phyloP scores from a whole-genome alignment of 176 grass and related monocot genomes.

The Puya raimondii region DNA sequence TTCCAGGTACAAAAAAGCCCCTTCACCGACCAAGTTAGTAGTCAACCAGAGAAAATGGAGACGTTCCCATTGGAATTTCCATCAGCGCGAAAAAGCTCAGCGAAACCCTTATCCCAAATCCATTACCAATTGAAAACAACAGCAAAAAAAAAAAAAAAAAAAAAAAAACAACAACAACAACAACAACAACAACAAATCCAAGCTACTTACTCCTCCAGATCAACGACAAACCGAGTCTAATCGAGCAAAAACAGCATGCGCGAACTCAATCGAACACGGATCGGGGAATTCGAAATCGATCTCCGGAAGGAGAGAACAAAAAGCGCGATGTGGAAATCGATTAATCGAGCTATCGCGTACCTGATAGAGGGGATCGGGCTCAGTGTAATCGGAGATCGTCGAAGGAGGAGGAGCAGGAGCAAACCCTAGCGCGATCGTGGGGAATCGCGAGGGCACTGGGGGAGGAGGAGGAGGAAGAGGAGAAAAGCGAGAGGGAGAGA shows the following conservation, averaged over 20 bases:
- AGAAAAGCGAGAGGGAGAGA: conserved; percentile 15
- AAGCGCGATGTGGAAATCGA: not conserved
- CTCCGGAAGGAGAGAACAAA: not conserved
- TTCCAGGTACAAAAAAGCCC: too few species aligned
- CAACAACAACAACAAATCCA: not conserved
- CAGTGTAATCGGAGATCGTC: not conserved
- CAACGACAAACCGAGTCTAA: not conserved
- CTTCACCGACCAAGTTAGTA: too few species aligned
- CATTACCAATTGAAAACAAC: too few species aligned
- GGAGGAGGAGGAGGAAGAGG: not conserved
- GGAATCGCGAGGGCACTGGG: too few species aligned
- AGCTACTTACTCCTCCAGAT: not conserved
- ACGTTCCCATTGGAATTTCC: not conserved
- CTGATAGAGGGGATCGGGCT: not conserved
- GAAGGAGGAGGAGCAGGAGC: not conserved
- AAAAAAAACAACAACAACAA: too few species aligned
- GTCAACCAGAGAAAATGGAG: not conserved
- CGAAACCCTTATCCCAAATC: not conserved
- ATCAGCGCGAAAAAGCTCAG: not conserved
- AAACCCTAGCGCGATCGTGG: too few species aligned
- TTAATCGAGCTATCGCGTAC: not conserved
- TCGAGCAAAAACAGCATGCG: not conserved
- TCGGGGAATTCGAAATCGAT: not conserved
- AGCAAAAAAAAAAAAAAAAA: too few species aligned
- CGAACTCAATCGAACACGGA: not conserved